Evolutionary conservation across 164 flowering plant species (phyloP), one percentile per base, ranked within the genome.

Genomic region (Kingdonia uniflora): DNA sequence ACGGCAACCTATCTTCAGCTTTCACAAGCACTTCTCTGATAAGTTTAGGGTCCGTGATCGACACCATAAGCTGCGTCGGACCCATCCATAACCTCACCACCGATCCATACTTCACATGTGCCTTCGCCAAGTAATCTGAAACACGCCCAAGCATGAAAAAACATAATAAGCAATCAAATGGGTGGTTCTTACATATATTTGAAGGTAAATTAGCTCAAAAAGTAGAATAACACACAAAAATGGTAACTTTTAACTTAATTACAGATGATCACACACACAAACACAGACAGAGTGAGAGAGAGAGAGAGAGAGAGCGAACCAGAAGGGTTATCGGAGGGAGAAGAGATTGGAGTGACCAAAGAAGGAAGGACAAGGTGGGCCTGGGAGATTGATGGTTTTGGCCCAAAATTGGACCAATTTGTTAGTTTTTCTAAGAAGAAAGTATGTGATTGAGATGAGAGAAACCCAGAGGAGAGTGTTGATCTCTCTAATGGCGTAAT

Each of bases 1-100:
- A 49, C 44, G 86, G 90, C 70, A 77, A 54, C 49, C 74, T 83
- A 63, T 80, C 86, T 58, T 70, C 76, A 42, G 86, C 90, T 66
- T 75, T 80, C 5, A 62, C 42, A 14, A 83, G 76, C 68, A 80
- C 73, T 54, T 83, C 84, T 62, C 74, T 72, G 49, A 76, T 65
- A 46, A 77, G 59, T 6, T 39, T 45, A 16, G 76, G 79, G 58
- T 80, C 84, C 51, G 60, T 79, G 19, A 83, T 57, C 0, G 90
- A 80, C 29, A 83, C 81, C 68, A 83, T 42, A 43, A 80, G 75
- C 63, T 76, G 79, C 33, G 78, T 71, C 20, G 85, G 82, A 37
- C 84, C 79, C 26, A 80, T 56, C 86, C 90, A 83, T 20, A 83
- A 69, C 75, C 76, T 76, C 42, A 76, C 71, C 16, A 78, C 65